Conservation (phyloP, 1,284 basidiomycete genomes). For the Trichosporon asahii region DNA sequence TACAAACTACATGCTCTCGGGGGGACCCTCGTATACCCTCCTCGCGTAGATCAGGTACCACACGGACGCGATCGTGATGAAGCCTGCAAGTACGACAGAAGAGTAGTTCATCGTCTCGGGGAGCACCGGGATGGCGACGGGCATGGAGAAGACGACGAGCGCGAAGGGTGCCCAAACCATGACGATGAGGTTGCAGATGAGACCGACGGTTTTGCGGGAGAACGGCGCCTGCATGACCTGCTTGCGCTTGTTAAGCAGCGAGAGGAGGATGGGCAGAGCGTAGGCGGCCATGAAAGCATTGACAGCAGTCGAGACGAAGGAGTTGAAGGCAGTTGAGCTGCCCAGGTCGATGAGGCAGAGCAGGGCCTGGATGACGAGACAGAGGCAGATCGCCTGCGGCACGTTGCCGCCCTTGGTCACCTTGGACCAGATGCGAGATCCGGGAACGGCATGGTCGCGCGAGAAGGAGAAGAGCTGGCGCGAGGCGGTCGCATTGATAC, state of each 20-base stretch:
- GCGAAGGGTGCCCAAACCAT: constrained; percentile 23
- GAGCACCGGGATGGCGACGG: constrained; percentile 50
- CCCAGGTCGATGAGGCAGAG: constrained; percentile 28
- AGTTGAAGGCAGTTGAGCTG: constrained; percentile 25
- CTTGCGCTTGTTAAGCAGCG: constrained; percentile 16
- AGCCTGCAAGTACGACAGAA: constrained; percentile 48
- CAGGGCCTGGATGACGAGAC: constrained; percentile 20
- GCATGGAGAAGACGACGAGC: constrained; percentile 22
- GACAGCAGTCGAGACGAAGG: constrained; percentile 24
- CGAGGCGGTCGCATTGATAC: constrained; percentile 21
- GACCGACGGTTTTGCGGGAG: constrained; percentile 11
- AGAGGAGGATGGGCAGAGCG: constrained; percentile 20
- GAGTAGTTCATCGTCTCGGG: constrained; percentile 53
- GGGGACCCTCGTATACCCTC: constrained; percentile 39
- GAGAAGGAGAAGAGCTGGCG: constrained; percentile 25
- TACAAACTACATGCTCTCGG: constrained; percentile 10
- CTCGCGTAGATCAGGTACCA: constrained; percentile 49
- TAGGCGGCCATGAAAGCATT: constrained; percentile 21
- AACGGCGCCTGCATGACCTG: constrained; percentile 15
- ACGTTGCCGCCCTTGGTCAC: constrained; percentile 22
- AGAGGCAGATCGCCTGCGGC: constrained; percentile 18
- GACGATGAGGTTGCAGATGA: constrained; percentile 19
- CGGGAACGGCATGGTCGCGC: constrained; percentile 26
- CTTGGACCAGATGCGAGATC: constrained; percentile 19
- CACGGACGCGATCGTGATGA: constrained; percentile 43